Evolutionary conservation across 2,329 filamentous ascomycete genomes (phyloP), one percentile per base, ranked within the genome.

Genomic region (Tolypocladium inflatum): DNA sequence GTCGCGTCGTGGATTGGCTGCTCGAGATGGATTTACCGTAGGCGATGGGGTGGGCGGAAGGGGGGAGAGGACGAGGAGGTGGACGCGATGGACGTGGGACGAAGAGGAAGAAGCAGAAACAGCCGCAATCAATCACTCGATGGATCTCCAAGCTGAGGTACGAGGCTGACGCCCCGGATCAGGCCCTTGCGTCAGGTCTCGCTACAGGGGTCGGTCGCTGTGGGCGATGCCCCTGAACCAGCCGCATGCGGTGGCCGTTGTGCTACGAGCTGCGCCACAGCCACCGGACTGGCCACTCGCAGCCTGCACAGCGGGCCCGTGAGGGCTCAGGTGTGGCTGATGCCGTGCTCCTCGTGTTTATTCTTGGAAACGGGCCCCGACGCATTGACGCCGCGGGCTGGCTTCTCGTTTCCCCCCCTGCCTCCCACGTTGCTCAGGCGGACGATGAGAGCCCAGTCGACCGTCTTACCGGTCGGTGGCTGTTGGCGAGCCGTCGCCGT

Each of bases 331-430:
- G 35, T 11, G 30, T 54, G 54, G 39, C 54, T 45, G 54, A 55
- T 15, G 35, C 35, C 1, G 10, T 15, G 11, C 11, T 5, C 3
- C 35, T 51, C 51, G 56, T 55, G 33, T 55, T 39, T 57, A 55
- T 57, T 50, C 11, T 57, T 51, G 56, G 56, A 57, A 55, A 57
- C 52, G 23, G 38, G 17, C 3, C 30, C 53, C 38, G 13, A n/a
- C 8, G 30, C 30, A 33, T 9, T 33, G 30, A 33, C 30, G 30
- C 30, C 8, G 30, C n/a, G n/a, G n/a, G n/a, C 30, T 9, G 38
- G 19, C 1, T 7, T n/a, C n/a, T 53, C 51, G 37, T 6, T 38
- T 38, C 17, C 9, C n/a, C n/a, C n/a, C n/a, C n/a, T n/a, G n/a
- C n/a, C 1, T 30, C 19, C 43, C 43, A 21, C 35, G 2, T 37